Percentiles rank a stretch among this genome's conserved stretches.
These are phyloP conservation scores for Myriosclerotinia scirpicola DNA, from an alignment of 2,329 filamentous ascomycete genomes.

Conservation along the genomic window DNA sequence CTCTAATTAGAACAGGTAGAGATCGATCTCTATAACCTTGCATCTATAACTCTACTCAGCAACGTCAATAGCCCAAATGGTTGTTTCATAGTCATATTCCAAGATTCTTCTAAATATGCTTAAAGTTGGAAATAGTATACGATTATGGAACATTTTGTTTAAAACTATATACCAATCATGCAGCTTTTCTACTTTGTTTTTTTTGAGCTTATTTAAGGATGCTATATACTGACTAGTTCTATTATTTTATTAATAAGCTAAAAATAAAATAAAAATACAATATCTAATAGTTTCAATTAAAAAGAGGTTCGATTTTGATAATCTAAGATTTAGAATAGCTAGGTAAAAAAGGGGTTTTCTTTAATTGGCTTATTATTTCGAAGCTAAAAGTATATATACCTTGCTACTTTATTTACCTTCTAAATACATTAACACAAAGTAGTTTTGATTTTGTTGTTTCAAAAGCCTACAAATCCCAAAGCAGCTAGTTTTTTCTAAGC, in stretches of 20 bases:
- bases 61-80: slow-evolving; percentile 67
- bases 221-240: slow-evolving; percentile 5
- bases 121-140: slow-evolving; percentile 69
- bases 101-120: slow-evolving; percentile 58
- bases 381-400: too few relatives aligned
- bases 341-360: background rate
- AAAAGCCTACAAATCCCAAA: too few relatives aligned
- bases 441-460: too few relatives aligned
- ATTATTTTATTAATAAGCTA: slow-evolving; percentile 69
- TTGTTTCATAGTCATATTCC: slow-evolving; percentile 73
- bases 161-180: slow-evolving; percentile 64
- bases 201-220: too few relatives aligned
- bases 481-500: too few relatives aligned
- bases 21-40: slow-evolving; percentile 70
- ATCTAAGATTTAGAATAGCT: slow-evolving; percentile 27
- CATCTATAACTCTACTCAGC: slow-evolving; percentile 63
- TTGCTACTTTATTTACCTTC: too few relatives aligned
- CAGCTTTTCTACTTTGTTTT: slow-evolving; percentile 60
- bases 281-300: slow-evolving; percentile 59
- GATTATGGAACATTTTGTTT: slow-evolving; percentile 62
- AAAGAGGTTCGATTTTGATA: slow-evolving; percentile 55
- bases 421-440: too few relatives aligned
- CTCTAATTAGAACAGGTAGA: slow-evolving; percentile 68
- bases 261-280: slow-evolving; percentile 62
- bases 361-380: background rate